phyloP scores from a whole-genome alignment of 2,329 filamentous ascomycete species.

The Aspergillus aculeatinus region DNA sequence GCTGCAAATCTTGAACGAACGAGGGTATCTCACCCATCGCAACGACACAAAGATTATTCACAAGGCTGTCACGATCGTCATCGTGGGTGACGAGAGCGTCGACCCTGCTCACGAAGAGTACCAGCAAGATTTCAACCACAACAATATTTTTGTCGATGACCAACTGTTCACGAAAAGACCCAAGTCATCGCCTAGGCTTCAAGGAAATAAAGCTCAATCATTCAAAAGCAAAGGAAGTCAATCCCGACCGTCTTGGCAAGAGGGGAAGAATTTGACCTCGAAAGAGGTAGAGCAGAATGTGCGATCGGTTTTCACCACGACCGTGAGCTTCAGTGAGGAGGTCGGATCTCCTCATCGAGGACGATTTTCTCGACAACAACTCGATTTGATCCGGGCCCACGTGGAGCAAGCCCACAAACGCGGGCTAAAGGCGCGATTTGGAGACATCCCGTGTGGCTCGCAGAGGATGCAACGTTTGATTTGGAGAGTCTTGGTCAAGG shows the following conservation, averaged over 20 bases:
- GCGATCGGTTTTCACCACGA: conserved; percentile 8
- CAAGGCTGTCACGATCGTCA: conserved; percentile 26
- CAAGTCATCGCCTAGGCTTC: not conserved
- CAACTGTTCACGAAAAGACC: not conserved
- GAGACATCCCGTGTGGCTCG: conserved; percentile 13
- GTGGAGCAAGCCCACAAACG: conserved; percentile 18
- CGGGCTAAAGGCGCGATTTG: conserved; percentile 17
- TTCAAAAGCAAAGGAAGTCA: not conserved
- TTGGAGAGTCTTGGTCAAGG: conserved; percentile 17
- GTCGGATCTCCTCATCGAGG: conserved; percentile 19
- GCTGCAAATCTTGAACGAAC: conserved; percentile 20
- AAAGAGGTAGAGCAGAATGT: not conserved
- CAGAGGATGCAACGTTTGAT: conserved; percentile 10
- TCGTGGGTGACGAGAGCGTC: conserved; percentile 15
- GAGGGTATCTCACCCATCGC: conserved; percentile 26
- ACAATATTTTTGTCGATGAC: conserved; percentile 3
- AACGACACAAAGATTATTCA: conserved; percentile 25
- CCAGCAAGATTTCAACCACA: not conserved
- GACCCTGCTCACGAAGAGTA: not conserved
- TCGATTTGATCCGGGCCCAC: conserved; percentile 19
- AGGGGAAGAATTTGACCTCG: not conserved
- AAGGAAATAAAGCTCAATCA: not conserved
- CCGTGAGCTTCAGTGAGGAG: conserved; percentile 14
- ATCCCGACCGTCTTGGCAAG: not conserved
- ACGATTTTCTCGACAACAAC: conserved; percentile 19